Evolutionary conservation across 352 stramenopile genomes (phyloP).

Genomic region (Globisporangium barbulae): DNA sequence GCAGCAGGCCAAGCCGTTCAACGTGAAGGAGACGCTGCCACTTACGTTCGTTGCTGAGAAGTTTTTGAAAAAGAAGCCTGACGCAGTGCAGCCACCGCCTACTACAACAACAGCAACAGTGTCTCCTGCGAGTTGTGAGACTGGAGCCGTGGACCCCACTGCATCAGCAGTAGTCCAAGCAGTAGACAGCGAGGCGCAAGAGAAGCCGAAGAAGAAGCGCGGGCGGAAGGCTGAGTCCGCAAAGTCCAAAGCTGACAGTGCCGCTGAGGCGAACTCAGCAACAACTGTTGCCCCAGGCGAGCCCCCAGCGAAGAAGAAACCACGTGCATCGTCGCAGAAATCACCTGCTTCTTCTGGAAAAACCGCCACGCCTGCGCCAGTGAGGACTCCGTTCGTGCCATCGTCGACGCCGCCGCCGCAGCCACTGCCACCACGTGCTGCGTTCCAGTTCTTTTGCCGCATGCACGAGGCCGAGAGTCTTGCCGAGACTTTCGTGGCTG

Average conservation of each 20-base stretch:
- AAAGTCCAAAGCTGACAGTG: conserved; percentile 5
- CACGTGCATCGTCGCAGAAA: conserved; percentile 6
- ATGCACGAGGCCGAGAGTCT: conserved; percentile 24
- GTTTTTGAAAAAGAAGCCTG: conserved; percentile 45
- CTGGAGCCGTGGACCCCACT: neutral
- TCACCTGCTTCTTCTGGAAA: conserved; percentile 10
- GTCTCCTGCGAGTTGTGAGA: neutral
- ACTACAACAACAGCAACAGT: neutral
- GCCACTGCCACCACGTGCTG: conserved; percentile 24
- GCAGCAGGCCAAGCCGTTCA: conserved; percentile 35
- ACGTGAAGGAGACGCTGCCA: conserved; percentile 36
- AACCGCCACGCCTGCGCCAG: conserved; percentile 13
- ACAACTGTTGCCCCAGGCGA: neutral
- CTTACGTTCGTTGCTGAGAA: conserved; percentile 56
- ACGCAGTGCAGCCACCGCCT: neutral
- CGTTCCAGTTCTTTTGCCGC: conserved; percentile 44
- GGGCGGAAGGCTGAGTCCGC: neutral
- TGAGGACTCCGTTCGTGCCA: conserved; percentile 27
- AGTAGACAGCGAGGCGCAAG: neutral
- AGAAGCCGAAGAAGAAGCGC: conserved; percentile 14
- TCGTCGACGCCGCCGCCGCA: conserved; percentile 40
- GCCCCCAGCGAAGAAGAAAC: conserved; percentile 1
- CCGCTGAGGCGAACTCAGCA: neutral
- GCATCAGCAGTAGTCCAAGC: neutral
- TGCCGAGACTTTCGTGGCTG: neutral